Conservation (phyloP, 768 basidiomycete species). For the Cubamyces sp. region DNA sequence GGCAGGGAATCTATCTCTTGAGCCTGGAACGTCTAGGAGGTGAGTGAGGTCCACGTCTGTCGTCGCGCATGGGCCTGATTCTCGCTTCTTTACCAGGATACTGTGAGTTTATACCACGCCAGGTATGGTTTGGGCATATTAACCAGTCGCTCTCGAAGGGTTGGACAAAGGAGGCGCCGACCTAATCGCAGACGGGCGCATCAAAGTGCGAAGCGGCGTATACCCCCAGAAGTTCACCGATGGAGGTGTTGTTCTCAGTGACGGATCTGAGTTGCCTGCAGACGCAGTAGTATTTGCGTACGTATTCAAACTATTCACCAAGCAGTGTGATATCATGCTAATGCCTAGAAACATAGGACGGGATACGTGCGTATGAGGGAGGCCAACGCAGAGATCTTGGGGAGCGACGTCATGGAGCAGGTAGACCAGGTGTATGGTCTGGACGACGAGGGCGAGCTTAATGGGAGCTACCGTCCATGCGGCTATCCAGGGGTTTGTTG, state of each 20-base stretch:
- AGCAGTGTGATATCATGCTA: no score
- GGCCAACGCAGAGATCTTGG: constrained; percentile 38
- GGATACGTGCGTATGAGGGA: constrained; percentile 41
- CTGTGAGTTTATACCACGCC: constrained; percentile 1
- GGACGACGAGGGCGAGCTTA: constrained; percentile 46
- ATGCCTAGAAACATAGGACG: constrained; percentile 26
- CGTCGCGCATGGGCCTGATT: not conserved
- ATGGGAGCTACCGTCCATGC: constrained; percentile 43
- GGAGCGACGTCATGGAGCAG: constrained; percentile 39
- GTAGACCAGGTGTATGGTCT: constrained; percentile 43
- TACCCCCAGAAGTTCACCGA: constrained; percentile 35
- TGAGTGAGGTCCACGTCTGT: not conserved
- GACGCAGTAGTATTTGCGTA: constrained; percentile 36
- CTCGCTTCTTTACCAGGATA: not conserved
- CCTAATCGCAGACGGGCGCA: constrained; percentile 51
- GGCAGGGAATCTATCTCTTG: constrained; percentile 39
- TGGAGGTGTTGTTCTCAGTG: constrained; percentile 26
- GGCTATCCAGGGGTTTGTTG: constrained; percentile 47
- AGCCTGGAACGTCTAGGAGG: constrained; percentile 41
- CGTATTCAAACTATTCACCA: no score
- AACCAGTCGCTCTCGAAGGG: constrained; percentile 1
- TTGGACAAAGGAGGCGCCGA: constrained; percentile 44
- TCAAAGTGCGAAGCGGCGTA: constrained; percentile 51
- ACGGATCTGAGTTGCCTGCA: constrained; percentile 30
- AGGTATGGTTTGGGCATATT: not conserved